phyloP scores from a whole-genome alignment of 1,284 basidiomycete genomes.

The Ceratobasidium sp. region DNA sequence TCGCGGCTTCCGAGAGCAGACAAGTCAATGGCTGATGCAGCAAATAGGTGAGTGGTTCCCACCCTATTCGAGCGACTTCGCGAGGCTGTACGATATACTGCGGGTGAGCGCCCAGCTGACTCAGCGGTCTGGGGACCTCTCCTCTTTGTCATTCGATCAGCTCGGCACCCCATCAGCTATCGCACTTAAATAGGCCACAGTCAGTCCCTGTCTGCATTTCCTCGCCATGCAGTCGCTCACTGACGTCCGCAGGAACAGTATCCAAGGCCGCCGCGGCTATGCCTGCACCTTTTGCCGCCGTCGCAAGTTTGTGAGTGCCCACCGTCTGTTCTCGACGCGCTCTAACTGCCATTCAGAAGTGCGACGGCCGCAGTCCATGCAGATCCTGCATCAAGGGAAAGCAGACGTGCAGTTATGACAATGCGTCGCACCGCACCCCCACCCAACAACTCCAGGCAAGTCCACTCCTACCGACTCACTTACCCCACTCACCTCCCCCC shows the following conservation, averaged over 20 bases:
- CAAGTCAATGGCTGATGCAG: neutral
- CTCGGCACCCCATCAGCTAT: neutral
- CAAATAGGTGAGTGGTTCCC: neutral
- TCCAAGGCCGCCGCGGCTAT: slow-evolving; percentile 37
- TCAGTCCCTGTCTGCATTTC: neutral
- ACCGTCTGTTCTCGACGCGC: neutral
- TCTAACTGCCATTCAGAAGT: slow-evolving; percentile 16
- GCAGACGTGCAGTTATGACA: slow-evolving; percentile 39
- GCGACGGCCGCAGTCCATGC: slow-evolving; percentile 34
- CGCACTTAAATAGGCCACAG: neutral
- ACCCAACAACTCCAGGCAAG: slow-evolving; percentile 32
- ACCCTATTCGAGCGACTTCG: neutral
- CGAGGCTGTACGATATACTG: slow-evolving; percentile 17
- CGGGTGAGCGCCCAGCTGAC: neutral
- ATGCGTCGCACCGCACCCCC: slow-evolving; percentile 29
- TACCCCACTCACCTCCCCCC: neutral
- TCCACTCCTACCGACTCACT: neutral
- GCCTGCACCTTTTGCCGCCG: slow-evolving; percentile 37
- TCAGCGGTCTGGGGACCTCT: no score
- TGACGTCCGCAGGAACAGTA: slow-evolving; percentile 3
- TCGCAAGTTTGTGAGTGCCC: slow-evolving; percentile 35
- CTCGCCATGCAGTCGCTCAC: slow-evolving; percentile 11
- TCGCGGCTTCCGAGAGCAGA: neutral
- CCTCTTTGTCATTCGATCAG: slow-evolving; percentile 12
- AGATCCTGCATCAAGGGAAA: slow-evolving; percentile 36